Conservation (phyloP, 2,329 filamentous ascomycete genomes). For the Aspergillus fructus region DNA sequence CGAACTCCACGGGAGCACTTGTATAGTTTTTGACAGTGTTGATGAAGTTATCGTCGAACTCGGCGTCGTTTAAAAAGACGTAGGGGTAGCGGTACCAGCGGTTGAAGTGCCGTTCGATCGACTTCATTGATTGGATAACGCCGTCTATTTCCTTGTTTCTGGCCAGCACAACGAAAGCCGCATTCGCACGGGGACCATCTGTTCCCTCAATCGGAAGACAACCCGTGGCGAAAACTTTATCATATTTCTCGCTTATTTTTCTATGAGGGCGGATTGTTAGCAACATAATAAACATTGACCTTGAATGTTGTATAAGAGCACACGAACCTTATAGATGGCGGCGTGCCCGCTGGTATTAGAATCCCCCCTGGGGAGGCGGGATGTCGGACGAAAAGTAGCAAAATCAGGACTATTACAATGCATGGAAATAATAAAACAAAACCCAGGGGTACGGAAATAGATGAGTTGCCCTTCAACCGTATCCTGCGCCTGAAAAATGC, state of each 20-base stretch:
- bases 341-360: slow-evolving; percentile 82
- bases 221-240: slow-evolving; percentile 92
- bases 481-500: slow-evolving; percentile 85
- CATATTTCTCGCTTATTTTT: slow-evolving; percentile 94
- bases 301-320: not conserved
- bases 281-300: not conserved
- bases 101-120: slow-evolving; percentile 98
- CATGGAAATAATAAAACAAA: slow-evolving; percentile 90
- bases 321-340: slow-evolving; percentile 81
- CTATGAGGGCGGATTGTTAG: slow-evolving; percentile 48
- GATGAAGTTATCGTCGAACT: slow-evolving; percentile 94
- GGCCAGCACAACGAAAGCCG: slow-evolving; percentile 91
- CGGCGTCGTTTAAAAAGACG: slow-evolving; percentile 95
- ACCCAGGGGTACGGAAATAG: slow-evolving; percentile 86
- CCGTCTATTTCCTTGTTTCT: slow-evolving; percentile 95
- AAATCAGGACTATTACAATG: slow-evolving; percentile 85
- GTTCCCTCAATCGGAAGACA: slow-evolving; percentile 74
- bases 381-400: slow-evolving; percentile 85
- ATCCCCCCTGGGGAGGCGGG: slow-evolving; percentile 78
- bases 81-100: slow-evolving; percentile 98
- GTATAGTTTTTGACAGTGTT: slow-evolving; percentile 86
- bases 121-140: slow-evolving; percentile 95
- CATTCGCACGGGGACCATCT: slow-evolving; percentile 79
- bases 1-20: slow-evolving; percentile 85
- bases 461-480: slow-evolving; percentile 86